phyloP scores from a whole-genome alignment of 306 rosid genomes.

The Vicia sativa region DNA sequence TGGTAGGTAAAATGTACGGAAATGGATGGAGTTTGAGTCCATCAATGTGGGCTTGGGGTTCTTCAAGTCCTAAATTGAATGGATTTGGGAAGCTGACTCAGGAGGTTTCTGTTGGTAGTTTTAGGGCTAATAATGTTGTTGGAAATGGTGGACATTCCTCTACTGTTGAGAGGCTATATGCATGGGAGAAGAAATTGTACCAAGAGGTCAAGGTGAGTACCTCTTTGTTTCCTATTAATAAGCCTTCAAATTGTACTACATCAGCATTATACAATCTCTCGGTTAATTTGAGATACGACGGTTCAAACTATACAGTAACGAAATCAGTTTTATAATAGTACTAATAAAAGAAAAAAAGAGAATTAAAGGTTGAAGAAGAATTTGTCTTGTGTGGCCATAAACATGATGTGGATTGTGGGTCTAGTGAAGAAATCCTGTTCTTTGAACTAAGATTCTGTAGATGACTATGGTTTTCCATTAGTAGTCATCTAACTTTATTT shows the following conservation, averaged over 20 bases:
- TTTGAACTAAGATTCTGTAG: not conserved
- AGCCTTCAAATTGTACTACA: not conserved
- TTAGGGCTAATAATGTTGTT: conserved; percentile 44
- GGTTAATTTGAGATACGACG: not conserved
- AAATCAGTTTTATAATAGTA: not conserved
- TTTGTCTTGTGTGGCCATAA: conserved; percentile 34
- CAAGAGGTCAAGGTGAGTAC: conserved; percentile 83
- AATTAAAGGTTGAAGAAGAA: conserved; percentile 1
- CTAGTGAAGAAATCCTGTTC: conserved; percentile 38
- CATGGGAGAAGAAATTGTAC: conserved; percentile 91
- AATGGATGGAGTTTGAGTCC: conserved; percentile 76
- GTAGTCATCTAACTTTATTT: conserved; percentile 14
- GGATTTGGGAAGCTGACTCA: conserved; percentile 59
- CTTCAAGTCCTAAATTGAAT: conserved; percentile 60
- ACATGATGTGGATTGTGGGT: conserved; percentile 52
- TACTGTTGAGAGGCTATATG: conserved; percentile 83
- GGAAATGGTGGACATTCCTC: conserved; percentile 70
- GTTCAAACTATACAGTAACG: not conserved
- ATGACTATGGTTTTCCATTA: conserved; percentile 28
- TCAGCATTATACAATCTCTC: not conserved
- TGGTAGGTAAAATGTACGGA: conserved; percentile 67
- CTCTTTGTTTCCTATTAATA: conserved; percentile 10
- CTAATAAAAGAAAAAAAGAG: conserved; percentile 26
- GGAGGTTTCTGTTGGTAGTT: conserved; percentile 43
- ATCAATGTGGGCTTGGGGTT: conserved; percentile 72